Percentiles rank a stretch among this genome's conserved stretches.
Conservation (phyloP, 768 basidiomycete genomes). For the Holtermannia corniformis region DNA sequence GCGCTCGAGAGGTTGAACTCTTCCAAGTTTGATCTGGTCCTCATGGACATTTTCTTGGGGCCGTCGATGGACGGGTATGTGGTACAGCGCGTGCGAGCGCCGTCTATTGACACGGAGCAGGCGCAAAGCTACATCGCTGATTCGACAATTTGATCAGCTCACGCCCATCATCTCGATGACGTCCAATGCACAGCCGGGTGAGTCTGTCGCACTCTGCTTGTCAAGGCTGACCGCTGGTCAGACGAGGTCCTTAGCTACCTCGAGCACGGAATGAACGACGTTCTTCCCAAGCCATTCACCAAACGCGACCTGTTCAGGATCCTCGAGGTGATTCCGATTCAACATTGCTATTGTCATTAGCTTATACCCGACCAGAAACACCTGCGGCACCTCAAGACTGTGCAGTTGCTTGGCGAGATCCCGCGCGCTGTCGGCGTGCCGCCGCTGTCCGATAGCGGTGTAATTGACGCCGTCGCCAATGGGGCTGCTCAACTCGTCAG, state of each 20-base stretch:
- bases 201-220: conserved; percentile 38
- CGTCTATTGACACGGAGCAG: conserved; percentile 58
- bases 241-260: conserved; percentile 35
- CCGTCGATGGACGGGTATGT: conserved; percentile 43
- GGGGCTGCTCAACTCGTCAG: conserved; percentile 13
- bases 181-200: conserved; percentile 81
- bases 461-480: conserved; percentile 32
- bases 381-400: conserved; percentile 72
- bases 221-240: neutral
- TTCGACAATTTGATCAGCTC: conserved; percentile 86
- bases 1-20: conserved; percentile 95
- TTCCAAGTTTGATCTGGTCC: conserved; percentile 87
- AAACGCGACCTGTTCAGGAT: conserved; percentile 81
- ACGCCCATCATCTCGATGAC: conserved; percentile 99
- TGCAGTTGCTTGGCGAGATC: conserved; percentile 63
- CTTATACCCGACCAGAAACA: conserved; percentile 66
- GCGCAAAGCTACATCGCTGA: conserved; percentile 67
- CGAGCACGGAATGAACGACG: conserved; percentile 77
- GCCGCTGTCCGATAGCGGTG: conserved; percentile 39
- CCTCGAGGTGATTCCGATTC: conserved; percentile 53
- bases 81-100: conserved; percentile 29
- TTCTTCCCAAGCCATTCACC: conserved; percentile 94
- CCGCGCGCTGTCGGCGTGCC: conserved; percentile 62
- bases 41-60: conserved; percentile 92
- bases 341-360: neutral